Evolutionary conservation across 2,329 filamentous ascomycete genomes (phyloP), one percentile per base, ranked within the genome.

Genomic region (Colletotrichum gloeosporioides): DNA sequence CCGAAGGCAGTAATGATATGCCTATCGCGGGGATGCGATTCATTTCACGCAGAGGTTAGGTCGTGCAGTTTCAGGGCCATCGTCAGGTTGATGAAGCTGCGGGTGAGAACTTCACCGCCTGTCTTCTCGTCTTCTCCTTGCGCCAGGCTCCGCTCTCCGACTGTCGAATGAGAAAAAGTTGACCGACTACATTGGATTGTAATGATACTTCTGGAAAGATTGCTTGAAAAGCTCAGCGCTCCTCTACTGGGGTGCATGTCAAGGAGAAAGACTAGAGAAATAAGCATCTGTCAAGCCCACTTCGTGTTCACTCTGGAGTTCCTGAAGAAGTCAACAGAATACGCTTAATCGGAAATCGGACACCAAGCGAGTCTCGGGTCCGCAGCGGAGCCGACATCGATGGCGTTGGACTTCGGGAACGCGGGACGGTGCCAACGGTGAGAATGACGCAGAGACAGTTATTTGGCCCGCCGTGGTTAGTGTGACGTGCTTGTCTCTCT

Each of bases 221-320:
- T 53, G 44, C 44, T 13, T 53, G 0, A 13, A 0, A 25, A 53
- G 44, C 0, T 8, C 3, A 8, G 12, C 0, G n/a, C 44, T 0
- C n/a, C 0, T 53, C 10, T 22, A 0, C 44, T 0, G 44, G 44
- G 12, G 44, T 53, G 44, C 44, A 22, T 49, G 44, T 53, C 2
- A 13, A 53, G 10, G 12, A 12, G 12, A 53, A 22, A 25, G 0
- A 0, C 44, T 53, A 53, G n/a, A 25, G n/a, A 53, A 13, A 22
- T 53, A 53, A 53, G 44, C 44, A 53, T 53, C 44, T 22, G n/a
- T 53, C 44, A 53, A 53, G n/a, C 44, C 44, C 44, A 53, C 44
- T 53, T 53, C 44, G 44, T 53, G 6, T 53, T 25, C 44, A 13
- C 3, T 53, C n/a, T 13, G 44, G 44, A 53, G n/a, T 53, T 53